Evolutionary conservation across 805 yeast genomes (phyloP), one percentile per base, ranked within the genome.

Genomic region (Saturnispora quitensis): DNA sequence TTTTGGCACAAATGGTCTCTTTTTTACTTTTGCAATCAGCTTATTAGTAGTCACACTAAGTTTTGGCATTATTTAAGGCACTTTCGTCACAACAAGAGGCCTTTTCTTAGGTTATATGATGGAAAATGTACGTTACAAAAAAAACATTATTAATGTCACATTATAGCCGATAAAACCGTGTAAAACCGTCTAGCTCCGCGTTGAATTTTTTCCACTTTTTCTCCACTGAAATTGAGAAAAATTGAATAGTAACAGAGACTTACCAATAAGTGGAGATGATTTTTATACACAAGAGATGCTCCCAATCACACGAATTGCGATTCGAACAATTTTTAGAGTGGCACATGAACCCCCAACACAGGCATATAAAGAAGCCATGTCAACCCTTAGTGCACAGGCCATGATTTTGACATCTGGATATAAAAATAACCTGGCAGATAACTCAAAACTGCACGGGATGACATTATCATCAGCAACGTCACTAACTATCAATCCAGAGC

Each of bases 391-490:
- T 5, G 65, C 70, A 8, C 71, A 68, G 54, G 85, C 82, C 3
- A 76, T 81, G 78, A 73, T 83, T 18, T 63, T 83, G 28, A 82
- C 88, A 0, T 75, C 82, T 2, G 67, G 73, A 17, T 64, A 62
- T 13, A 45, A 50, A n/a, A 64, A 64, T 9, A 48, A 51, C 1
- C 49, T 58, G 5, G 10, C n/a, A n/a, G 53, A 56, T 6, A 52
- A 58, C 49, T 34, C 61, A 45, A 45, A 60, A 45, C 67, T 73
- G 38, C 84, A 76, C 66, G 97, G 97, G 0, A 80, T 87, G 73
- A 89, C 97, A 0, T 71, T 91, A 1, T 86, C 96, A 2, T 88
- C 96, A 1, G 87, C 89, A 43, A 79, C 88, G 12, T 89, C 97
- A 1, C 69, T 91, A 13, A 82, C 95, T 0, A 77, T 89, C 28